A percentile compares a stretch with the other conserved stretches of the same genome.
These are phyloP conservation scores for Emericellopsis terricola DNA, from an alignment of 495 filamentous ascomycete genomes.

Conservation along the genomic window DNA sequence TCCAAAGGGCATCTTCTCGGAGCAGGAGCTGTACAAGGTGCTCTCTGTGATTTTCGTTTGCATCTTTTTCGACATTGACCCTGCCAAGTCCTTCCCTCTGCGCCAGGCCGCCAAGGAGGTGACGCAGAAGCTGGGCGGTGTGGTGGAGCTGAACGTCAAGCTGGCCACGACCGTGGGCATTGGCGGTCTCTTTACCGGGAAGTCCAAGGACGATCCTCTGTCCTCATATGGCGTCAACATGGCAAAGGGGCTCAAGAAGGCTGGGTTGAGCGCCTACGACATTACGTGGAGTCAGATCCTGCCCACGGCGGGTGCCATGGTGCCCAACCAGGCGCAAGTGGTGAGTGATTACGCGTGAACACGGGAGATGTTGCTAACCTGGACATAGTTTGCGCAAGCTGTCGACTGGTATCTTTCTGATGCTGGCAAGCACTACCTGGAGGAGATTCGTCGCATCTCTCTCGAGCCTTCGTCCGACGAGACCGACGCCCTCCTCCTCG, in stretches of 20 bases:
- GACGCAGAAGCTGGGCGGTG: constrained; percentile 25
- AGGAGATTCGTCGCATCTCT: constrained; percentile 38
- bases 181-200: constrained; percentile 26
- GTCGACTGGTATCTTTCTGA: constrained; percentile 61
- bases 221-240: constrained; percentile 50
- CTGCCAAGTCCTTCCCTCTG: constrained; percentile 34
- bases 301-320: constrained; percentile 21
- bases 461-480: constrained; percentile 11
- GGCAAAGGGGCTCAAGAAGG: constrained; percentile 49
- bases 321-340: constrained; percentile 54
- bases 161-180: constrained; percentile 36
- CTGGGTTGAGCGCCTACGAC: constrained; percentile 43
- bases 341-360: constrained; percentile 9
- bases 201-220: constrained; percentile 33
- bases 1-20: constrained; percentile 52
- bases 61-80: constrained; percentile 30
- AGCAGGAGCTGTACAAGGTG: constrained; percentile 65
- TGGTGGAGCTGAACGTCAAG: constrained; percentile 38
- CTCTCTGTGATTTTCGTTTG: constrained; percentile 44
- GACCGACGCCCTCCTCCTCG: constrained; percentile 22
- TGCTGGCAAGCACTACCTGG: constrained; percentile 31
- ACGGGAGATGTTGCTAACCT: constrained; percentile 1
- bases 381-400: constrained; percentile 43
- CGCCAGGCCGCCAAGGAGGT: constrained; percentile 44
- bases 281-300: constrained; percentile 60